These are phyloP conservation scores for Fusarium sp. DNA, from an alignment of 2,329 filamentous ascomycete species.

Conservation along the genomic window DNA sequence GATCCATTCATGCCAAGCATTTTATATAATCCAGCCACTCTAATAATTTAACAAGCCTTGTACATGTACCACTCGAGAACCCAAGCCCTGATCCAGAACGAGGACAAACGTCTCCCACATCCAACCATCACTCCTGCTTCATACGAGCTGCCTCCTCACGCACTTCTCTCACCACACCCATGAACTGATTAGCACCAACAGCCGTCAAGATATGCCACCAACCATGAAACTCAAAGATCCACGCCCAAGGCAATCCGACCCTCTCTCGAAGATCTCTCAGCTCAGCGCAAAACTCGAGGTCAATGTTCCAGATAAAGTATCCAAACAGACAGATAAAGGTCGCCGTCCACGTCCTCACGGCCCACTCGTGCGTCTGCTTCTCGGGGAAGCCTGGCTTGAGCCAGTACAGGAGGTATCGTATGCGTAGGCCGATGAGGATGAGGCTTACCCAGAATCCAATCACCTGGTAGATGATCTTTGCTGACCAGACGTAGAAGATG, in stretches of 20 bases:
- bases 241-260: constrained; percentile 65
- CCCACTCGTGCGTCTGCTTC: constrained; percentile 41
- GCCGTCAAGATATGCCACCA: constrained; percentile 74
- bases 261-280: constrained; percentile 56
- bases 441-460: constrained; percentile 50
- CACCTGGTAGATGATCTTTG: constrained; percentile 56
- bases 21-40: not conserved
- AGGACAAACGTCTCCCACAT: not conserved
- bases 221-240: constrained; percentile 68
- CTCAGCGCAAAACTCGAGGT: constrained; percentile 61
- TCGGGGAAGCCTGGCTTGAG: constrained; percentile 43
- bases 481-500: constrained; percentile 54
- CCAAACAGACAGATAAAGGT: constrained; percentile 53
- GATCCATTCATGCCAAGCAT: not conserved
- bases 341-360: constrained; percentile 42
- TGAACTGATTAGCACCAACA: constrained; percentile 59
- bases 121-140: constrained; percentile 25
- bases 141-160: constrained; percentile 32
- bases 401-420: constrained; percentile 49
- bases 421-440: constrained; percentile 46
- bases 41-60: not conserved
- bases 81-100: not conserved
- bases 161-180: constrained; percentile 46
- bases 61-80: not conserved
- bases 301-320: constrained; percentile 67